A percentile compares a stretch with the other conserved stretches of the same genome.
phyloP scores from a whole-genome alignment of 1,284 basidiomycete genomes.

The Schizopora paradoxa region DNA sequence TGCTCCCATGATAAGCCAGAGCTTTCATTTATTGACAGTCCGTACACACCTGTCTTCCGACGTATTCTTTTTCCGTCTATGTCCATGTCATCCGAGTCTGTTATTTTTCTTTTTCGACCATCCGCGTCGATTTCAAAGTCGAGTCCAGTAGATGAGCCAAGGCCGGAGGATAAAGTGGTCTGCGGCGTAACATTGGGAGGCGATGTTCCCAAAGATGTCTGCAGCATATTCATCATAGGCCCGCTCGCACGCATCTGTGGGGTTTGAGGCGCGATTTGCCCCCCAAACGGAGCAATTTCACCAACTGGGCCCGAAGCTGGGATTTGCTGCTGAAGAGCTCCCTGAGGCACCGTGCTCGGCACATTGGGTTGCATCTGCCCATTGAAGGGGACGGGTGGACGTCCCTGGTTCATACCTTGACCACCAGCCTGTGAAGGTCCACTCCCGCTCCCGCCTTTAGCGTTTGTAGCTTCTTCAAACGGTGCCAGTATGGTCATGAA shows the following conservation, averaged over 20 bases:
- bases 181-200: slow-evolving; percentile 10
- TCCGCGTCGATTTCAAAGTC: slow-evolving; percentile 43
- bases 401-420: slow-evolving; percentile 9
- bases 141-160: slow-evolving; percentile 30
- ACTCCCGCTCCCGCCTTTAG: slow-evolving; percentile 51
- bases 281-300: background rate
- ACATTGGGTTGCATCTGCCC: slow-evolving; percentile 1
- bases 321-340: background rate
- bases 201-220: slow-evolving; percentile 24
- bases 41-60: slow-evolving; percentile 55
- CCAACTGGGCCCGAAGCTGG: background rate
- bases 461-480: slow-evolving; percentile 65
- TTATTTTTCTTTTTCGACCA: slow-evolving; percentile 60
- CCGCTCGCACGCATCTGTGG: slow-evolving; percentile 19
- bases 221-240: slow-evolving; percentile 27
- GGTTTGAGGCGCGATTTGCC: slow-evolving; percentile 23
- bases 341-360: background rate
- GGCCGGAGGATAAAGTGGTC: slow-evolving; percentile 27
- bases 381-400: slow-evolving; percentile 2
- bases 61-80: slow-evolving; percentile 59
- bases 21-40: slow-evolving; percentile 5
- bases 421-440: slow-evolving; percentile 40
- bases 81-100: slow-evolving; percentile 56
- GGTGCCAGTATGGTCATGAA: slow-evolving; percentile 58
- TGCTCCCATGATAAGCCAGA: slow-evolving; percentile 8